phyloP scores from a whole-genome alignment of 768 basidiomycete species.

The Psilocybe subaeruginosa region DNA sequence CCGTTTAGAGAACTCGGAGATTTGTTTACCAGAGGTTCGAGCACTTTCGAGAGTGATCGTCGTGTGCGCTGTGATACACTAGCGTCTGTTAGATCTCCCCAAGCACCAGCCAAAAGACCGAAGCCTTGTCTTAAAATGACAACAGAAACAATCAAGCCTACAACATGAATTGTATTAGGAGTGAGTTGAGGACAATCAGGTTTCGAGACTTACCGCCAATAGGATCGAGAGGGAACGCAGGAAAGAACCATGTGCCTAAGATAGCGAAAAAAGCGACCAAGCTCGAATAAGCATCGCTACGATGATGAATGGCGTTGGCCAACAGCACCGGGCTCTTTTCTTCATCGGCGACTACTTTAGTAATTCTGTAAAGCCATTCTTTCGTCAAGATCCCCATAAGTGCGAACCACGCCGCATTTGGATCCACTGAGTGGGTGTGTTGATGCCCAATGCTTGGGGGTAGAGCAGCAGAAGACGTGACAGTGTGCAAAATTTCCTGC shows the following conservation, averaged over 20 bases:
- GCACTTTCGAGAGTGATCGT: constrained; percentile 51
- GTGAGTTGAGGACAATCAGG: not conserved
- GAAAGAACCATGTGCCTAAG: constrained; percentile 85
- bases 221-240: constrained; percentile 88
- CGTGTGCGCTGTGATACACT: constrained; percentile 65
- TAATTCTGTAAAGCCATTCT: constrained; percentile 92
- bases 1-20: constrained; percentile 16
- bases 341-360: constrained; percentile 86
- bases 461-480: constrained; percentile 58
- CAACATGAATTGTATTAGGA: not conserved
- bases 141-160: constrained; percentile 86
- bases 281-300: constrained; percentile 96
- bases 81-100: constrained; percentile 84
- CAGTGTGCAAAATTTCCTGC: constrained; percentile 62
- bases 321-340: constrained; percentile 90
- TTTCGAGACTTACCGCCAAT: constrained; percentile 71
- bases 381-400: constrained; percentile 78
- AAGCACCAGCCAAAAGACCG: constrained; percentile 65
- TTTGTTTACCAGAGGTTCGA: constrained; percentile 54
- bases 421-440: constrained; percentile 72
- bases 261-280: constrained; percentile 92
- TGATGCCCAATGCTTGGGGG: constrained; percentile 54
- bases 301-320: constrained; percentile 97
- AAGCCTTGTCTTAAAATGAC: constrained; percentile 85
- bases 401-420: constrained; percentile 98